Base-by-base conservation (phyloP, 805 yeast species). In the Cyberlindnera japonica region DNA sequence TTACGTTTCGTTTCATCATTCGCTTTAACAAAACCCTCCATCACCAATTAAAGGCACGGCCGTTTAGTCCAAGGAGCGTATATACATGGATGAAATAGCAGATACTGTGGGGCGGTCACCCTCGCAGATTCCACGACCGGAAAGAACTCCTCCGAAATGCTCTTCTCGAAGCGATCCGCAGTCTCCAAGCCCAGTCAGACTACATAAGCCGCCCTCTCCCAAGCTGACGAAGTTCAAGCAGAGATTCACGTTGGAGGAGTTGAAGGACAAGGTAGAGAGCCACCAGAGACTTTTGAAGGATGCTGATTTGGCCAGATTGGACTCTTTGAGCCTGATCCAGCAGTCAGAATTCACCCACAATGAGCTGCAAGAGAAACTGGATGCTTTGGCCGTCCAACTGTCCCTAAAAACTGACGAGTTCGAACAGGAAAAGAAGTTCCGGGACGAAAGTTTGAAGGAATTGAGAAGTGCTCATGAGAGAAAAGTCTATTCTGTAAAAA, bases 271-370 rank as follows among this genome's bases (percentile, higher is more conserved):
- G 19, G 19, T 43, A 3, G 40, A 45, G 37, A 33, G 35, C 33
- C 56, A 45, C 33, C 51, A 52, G 38, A 29, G 17, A 37, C 55
- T 43, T n/a, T 55, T 51, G 37, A 25, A 34, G 13, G 53, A 43
- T 18, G 45, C 48, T 17, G 52, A 49, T 19, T n/a, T n/a, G n/a
- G n/a, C n/a, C n/a, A n/a, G n/a, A n/a, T n/a, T n/a, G n/a, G n/a
- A n/a, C n/a, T n/a, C n/a, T n/a, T n/a, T n/a, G n/a, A n/a, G n/a
- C n/a, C 64, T 65, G 38, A 62, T 60, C 24, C 67, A 65, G 8
- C 60, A 61, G 18, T 53, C 61, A 22, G 74, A 68, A 33, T 47
- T 68, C 19, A 65, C 65, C 22, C 62, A 57, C 36, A 61, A 50
- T 30, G 62, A 59, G 31, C 43, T 62, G 7, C 57, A 57, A n/a